Base-by-base conservation (phyloP, 306 rosid species). In the Abrus pulchellus region DNA sequence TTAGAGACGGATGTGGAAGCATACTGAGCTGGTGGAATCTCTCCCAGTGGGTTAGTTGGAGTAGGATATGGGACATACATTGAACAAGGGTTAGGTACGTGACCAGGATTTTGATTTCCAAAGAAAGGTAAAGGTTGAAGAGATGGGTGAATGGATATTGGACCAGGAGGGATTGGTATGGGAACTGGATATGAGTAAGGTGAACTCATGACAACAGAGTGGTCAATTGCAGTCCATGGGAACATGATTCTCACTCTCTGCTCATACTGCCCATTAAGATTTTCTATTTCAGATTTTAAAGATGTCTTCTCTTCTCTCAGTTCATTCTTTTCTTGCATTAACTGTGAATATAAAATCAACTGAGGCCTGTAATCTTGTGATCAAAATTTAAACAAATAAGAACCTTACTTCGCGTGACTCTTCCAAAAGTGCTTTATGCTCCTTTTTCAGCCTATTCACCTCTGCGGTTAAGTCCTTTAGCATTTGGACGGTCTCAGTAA, bases 291-390 rank as follows among this genome's bases (percentile, higher is more conserved):
- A 11, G 88, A 89, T 83, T 93, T 90, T 57, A 94, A 32, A 34
- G 90, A 91, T 1, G 85, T 76, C 88, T 91, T 93, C 89, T 95
- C 99, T 89, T 91, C 96, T 83, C 94, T 92, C 48, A 95, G 97
- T 71, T 95, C 98, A 81, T 88, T 95, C 86, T 93, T 93, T 87
- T 95, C 99, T 84, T 81, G 90, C 28, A 89, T 91, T 66, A 93
- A 85, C 97, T 95, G 96, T 65, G 29, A 49, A 20, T 14, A 70
- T 14, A 62, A 80, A 86, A 80, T 57, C 38, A 36, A 75, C n/a
- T 41, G 76, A 75, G 68, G 45, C 49, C 63, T 63, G 77, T 67
- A 59, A 74, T 43, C 72, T 76, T 9, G 8, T 65, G 54, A 69
- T 61, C 27, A 29, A 55, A 68, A 63, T 20, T 79, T 55, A 43